Conservation (phyloP, 2,329 filamentous ascomycete species). For the Pleomassaria siparia region DNA sequence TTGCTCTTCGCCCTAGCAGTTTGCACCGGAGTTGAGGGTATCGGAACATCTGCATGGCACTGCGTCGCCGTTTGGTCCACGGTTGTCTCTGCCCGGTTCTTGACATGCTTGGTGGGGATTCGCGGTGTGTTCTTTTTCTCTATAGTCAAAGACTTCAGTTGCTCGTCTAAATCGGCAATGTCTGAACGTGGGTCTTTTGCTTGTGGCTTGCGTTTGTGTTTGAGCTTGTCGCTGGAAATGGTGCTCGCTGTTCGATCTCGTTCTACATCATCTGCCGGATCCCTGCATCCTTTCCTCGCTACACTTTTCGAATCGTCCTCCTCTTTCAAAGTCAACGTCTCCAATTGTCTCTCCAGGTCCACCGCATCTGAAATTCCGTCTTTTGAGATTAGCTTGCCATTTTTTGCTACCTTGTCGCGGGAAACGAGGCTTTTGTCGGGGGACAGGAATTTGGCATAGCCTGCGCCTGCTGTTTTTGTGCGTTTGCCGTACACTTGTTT, state of each 20-base stretch:
- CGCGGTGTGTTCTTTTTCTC: neutral
- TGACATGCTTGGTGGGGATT: conserved; percentile 8
- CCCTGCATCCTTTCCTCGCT: neutral
- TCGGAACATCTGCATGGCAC: neutral
- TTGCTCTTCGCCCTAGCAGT: conserved; percentile 10
- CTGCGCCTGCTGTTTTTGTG: conserved; percentile 13
- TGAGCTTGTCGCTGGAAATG: neutral
- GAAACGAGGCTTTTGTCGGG: conserved; percentile 25
- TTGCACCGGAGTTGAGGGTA: conserved; percentile 9
- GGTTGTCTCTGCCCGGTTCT: conserved; percentile 3
- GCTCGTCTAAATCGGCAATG: neutral
- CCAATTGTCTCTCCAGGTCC: conserved; percentile 6
- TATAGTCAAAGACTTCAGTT: neutral
- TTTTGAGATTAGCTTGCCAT: neutral
- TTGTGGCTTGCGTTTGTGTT: neutral
- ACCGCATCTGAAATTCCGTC: neutral
- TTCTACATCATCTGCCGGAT: neutral
- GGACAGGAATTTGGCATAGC: conserved; percentile 29
- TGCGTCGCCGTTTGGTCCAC: conserved; percentile 5
- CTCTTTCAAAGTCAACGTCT: conserved; percentile 7
- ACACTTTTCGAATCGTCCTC: conserved; percentile 3
- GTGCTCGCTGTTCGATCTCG: neutral
- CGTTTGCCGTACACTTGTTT: conserved; percentile 45
- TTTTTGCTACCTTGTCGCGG: neutral
- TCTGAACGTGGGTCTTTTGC: neutral